Base-by-base conservation (phyloP, 805 yeast species). In the Nakazawaea peltata region DNA sequence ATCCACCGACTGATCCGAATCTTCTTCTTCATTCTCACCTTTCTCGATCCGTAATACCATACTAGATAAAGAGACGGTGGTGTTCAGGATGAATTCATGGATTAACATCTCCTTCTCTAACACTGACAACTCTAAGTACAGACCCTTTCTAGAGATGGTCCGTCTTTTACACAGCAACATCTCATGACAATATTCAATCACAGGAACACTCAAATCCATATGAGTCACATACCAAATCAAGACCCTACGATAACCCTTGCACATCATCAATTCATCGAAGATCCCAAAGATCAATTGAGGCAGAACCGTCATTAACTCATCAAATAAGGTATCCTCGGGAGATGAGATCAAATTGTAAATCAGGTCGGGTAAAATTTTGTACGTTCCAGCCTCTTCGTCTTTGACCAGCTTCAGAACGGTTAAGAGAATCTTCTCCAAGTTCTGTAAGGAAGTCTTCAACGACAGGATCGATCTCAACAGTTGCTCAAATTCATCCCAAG, bases 241-340 rank as follows among this genome's bases (percentile, higher is more conserved):
- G 0, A 71, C 71, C 21, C 85, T 54, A 45, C 88, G 65, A 44
- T 65, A 69, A 0, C 86, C 86, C 37, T 61, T 58, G 34, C 77
- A 71, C 84, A 81, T 79, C 36, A 81, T 58, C 64, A 82, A 57
- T 53, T 82, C 90, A 53, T 80, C 87, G 50, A 80, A 58, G 34
- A 80, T 58, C 13, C 69, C 59, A 49, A 74, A 69, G 0, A 77
- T 69, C 3, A 76, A 56, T 9, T 64, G 58, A 4, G 74, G 73
- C 48, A 79, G 77, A 37, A 59, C 56, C 17, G 62, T 63, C 14
- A 79, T 46, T 39, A 77, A 58, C 26, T 67, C 59, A 42, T 74
- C 80, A 49, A 79, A 75, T 2, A 61, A 59, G 53, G 49, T 50
- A 37, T 59, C 63, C 7, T 59, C 49, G 26, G 68, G n/a, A n/a